Conservation (phyloP, 306 rosid species). For the Glycine soja region DNA sequence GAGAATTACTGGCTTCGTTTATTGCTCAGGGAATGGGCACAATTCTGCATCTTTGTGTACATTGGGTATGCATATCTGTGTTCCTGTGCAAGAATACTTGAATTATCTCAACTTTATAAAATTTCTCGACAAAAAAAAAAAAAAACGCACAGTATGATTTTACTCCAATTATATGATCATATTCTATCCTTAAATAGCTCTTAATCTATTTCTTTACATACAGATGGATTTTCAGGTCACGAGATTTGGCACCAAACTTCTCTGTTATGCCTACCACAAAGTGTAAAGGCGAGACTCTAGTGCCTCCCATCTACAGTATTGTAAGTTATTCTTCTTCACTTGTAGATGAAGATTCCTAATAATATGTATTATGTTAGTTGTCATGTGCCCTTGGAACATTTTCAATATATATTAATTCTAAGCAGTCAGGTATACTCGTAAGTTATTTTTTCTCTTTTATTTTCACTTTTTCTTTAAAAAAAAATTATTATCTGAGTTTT, state of each 20-base stretch:
- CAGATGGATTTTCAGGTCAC: slow-evolving; percentile 97
- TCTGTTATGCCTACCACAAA: slow-evolving; percentile 82
- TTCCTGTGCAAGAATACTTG: slow-evolving; percentile 26
- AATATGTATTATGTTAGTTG: no score
- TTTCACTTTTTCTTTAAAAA: no score
- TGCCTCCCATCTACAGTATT: slow-evolving; percentile 87
- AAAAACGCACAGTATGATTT: background rate
- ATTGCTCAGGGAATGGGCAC: slow-evolving; percentile 86
- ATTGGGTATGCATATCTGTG: slow-evolving; percentile 73
- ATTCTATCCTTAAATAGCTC: slow-evolving; percentile 23
- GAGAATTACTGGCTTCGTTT: slow-evolving; percentile 89
- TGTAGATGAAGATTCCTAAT: no score
- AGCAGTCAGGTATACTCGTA: no score
- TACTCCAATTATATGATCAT: background rate
- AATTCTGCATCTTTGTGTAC: slow-evolving; percentile 84
- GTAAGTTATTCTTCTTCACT: slow-evolving; percentile 59
- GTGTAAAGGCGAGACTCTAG: slow-evolving; percentile 59
- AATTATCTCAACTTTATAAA: slow-evolving; percentile 26
- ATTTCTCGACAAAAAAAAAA: background rate
- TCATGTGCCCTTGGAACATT: no score
- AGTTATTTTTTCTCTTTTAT: no score
- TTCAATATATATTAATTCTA: no score
- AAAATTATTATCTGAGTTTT: no score
- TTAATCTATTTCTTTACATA: slow-evolving; percentile 41
- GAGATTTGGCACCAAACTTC: slow-evolving; percentile 83